Evolutionary conservation across 805 yeast genomes (phyloP), one percentile per base, ranked within the genome.

Genomic region (Candida germanica): DNA sequence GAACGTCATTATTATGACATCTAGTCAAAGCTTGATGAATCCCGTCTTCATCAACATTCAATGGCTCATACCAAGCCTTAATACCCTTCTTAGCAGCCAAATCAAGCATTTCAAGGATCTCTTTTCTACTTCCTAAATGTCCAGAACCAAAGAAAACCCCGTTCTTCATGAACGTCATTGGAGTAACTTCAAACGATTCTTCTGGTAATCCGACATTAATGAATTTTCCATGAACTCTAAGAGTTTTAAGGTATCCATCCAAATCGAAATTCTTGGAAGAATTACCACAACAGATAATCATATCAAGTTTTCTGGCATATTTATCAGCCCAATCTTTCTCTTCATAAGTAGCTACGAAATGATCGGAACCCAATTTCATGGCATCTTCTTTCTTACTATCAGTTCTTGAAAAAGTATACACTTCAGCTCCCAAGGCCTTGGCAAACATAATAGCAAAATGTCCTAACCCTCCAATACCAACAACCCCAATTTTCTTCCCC

Each of bases 401-500:
- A 26, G 53, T 39, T 43, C 68, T 48, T 18, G 64, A 59, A 35
- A 59, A 54, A 4, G 59, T 55, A 37, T 40, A 47, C 7, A 56
- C 62, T 40, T 56, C 58, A 12, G 82, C 79, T 20, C 83, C 86
- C 44, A 79, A 53, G 4, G 84, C 84, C 43, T 64, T 64, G 25
- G 84, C 80, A 44, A 75, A 75, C 55, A 70, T 68, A 37, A 80
- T 57, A 11, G 73, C 81, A 64, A 77, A 67, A 61, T 78, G 81
- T 31, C 86, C 86, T 37, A 80, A 68, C 19, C 86, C 86, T 34
- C 86, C 87, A 39, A 80, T 69, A 35, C 85, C 85, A 39, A 75
- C 69, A 37, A 80, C 59, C 28, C 81, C 85, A 36, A 80, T 81
- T 29, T 64, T 69, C 30, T 66, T 64, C n/a, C 55, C 56, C 8